These are phyloP conservation scores for Yamadazyma philogaea DNA, from an alignment of 805 yeast genomes.

Conservation along the genomic window DNA sequence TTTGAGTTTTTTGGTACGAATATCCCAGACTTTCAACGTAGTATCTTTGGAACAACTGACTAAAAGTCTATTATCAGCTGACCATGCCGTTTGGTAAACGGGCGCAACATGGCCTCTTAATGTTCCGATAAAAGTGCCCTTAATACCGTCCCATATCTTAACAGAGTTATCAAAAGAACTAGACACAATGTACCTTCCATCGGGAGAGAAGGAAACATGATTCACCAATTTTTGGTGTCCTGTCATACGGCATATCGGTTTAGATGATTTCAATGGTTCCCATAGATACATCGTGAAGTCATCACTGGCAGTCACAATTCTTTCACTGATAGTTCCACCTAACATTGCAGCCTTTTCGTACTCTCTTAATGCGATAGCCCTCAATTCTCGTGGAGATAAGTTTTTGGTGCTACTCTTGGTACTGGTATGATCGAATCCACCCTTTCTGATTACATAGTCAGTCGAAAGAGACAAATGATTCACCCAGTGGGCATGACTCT, in stretches of 20 bases:
- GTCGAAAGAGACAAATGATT: slow-evolving; percentile 91
- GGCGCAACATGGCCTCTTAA: slow-evolving; percentile 97
- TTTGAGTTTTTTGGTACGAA: slow-evolving; percentile 75
- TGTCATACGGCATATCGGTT: slow-evolving; percentile 91
- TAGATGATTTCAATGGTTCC: slow-evolving; percentile 80
- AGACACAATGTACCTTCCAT: slow-evolving; percentile 85
- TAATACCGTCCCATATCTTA: slow-evolving; percentile 93
- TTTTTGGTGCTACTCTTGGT: slow-evolving; percentile 36
- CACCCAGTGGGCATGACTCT: slow-evolving; percentile 97
- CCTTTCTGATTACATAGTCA: slow-evolving; percentile 81
- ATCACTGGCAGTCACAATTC: slow-evolving; percentile 92
- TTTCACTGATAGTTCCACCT: slow-evolving; percentile 58
- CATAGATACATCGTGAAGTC: slow-evolving; percentile 97
- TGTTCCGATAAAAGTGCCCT: slow-evolving; percentile 85
- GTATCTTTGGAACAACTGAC: slow-evolving; percentile 96
- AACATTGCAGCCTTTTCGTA: slow-evolving; percentile 61
- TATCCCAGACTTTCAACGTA: slow-evolving; percentile 94
- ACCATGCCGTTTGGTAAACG: slow-evolving; percentile 97
- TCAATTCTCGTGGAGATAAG: slow-evolving; percentile 25
- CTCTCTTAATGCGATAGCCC: slow-evolving; percentile 52
- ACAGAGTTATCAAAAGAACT: slow-evolving; percentile 95
- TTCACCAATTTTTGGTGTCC: slow-evolving; percentile 97
- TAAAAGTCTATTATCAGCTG: slow-evolving; percentile 84
- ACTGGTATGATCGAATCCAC: slow-evolving; percentile 76
- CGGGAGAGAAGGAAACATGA: slow-evolving; percentile 94